These are phyloP conservation scores for Candida palmyrensis DNA, from an alignment of 805 yeast species.

Conservation along the genomic window DNA sequence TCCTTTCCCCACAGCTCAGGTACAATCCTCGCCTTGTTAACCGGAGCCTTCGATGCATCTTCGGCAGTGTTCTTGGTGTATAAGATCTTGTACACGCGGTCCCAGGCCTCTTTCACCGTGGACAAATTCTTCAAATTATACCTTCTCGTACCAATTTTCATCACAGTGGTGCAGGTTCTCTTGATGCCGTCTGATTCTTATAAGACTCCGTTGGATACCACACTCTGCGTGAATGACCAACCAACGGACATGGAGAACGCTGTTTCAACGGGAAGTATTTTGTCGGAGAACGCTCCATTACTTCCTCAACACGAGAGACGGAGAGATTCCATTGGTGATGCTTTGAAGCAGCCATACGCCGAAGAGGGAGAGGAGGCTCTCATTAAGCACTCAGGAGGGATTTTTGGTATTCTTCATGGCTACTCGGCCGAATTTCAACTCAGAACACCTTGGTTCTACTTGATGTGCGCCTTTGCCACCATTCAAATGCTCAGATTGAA, in stretches of 20 bases:
- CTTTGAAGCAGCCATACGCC: slow-evolving; percentile 48
- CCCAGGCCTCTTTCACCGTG: slow-evolving; percentile 32
- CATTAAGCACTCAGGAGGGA: slow-evolving; percentile 35
- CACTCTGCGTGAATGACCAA: slow-evolving; percentile 19
- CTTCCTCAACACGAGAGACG: slow-evolving; percentile 19
- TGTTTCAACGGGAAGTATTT: neutral
- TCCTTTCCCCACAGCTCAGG: slow-evolving; percentile 53
- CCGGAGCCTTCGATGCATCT: slow-evolving; percentile 58
- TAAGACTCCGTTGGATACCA: slow-evolving; percentile 30
- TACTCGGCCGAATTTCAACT: slow-evolving; percentile 45
- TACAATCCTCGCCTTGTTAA: slow-evolving; percentile 45
- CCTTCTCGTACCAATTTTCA: slow-evolving; percentile 45
- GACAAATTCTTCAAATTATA: slow-evolving; percentile 43
- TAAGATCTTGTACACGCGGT: slow-evolving; percentile 31
- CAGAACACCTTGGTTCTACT: slow-evolving; percentile 47
- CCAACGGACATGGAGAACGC: slow-evolving; percentile 7
- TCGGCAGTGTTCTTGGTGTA: slow-evolving; percentile 50
- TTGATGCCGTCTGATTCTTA: slow-evolving; percentile 50
- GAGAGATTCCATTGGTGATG: slow-evolving; percentile 54
- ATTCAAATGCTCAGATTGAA: slow-evolving; percentile 54
- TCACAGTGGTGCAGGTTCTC: slow-evolving; percentile 39
- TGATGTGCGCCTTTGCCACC: slow-evolving; percentile 47
- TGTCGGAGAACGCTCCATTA: slow-evolving; percentile 21
- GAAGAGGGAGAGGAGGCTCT: slow-evolving; percentile 42
- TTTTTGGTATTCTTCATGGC: slow-evolving; percentile 53